phyloP scores from a whole-genome alignment of 2,329 filamentous ascomycete genomes.

The Neofusicoccum laricinum region DNA sequence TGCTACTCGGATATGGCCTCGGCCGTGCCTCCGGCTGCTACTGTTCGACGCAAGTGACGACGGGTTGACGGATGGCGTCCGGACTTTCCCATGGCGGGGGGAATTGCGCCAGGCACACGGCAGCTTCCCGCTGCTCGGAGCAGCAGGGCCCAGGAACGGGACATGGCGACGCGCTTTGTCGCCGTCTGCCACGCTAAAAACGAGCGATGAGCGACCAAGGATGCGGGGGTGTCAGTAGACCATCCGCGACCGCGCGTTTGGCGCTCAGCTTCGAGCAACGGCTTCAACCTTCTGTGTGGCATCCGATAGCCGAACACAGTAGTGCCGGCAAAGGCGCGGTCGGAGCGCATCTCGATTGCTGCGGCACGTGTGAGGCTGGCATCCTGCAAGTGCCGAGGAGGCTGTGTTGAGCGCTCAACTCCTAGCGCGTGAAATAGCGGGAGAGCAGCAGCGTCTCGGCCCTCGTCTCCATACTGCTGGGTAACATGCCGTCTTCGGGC shows the following conservation, averaged over 20 bases:
- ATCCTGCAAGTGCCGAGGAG: background rate
- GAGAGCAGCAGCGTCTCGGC: background rate
- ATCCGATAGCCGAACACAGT: background rate
- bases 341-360: background rate
- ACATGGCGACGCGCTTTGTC: background rate
- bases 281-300: background rate
- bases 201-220: background rate
- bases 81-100: background rate
- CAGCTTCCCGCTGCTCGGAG: background rate
- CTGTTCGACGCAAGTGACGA: background rate
- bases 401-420: background rate
- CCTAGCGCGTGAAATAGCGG: background rate
- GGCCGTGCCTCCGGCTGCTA: background rate
- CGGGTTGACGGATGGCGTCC: background rate
- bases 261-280: background rate
- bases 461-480: background rate
- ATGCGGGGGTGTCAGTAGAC: background rate
- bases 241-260: background rate
- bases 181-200: background rate
- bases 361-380: background rate
- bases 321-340: background rate
- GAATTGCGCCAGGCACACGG: background rate
- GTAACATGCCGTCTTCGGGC: background rate
- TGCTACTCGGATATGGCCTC: background rate
- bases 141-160: background rate